Base-by-base conservation (phyloP, 306 rosid genomes). In the Mimosa pudica region DNA sequence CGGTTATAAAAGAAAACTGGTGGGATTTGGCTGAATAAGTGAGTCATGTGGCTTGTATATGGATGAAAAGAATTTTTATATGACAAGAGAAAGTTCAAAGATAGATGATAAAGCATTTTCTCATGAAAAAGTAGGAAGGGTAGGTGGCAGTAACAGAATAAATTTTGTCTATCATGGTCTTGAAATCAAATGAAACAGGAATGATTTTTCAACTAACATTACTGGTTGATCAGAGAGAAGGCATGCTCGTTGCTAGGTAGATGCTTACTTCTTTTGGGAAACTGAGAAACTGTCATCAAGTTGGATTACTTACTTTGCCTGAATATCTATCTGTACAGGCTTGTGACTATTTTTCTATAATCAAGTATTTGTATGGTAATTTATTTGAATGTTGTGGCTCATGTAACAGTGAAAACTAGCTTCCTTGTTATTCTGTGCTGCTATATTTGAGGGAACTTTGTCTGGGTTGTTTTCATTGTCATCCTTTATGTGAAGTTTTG, bases 281-380 rank as follows among this genome's bases (percentile, higher is more conserved):
- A 51, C 17, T 52, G 57, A 44, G 42, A 70, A 38, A 35, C 32
- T 57, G 54, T 46, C 66, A 55, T 77, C 49, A 42, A 77, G 49
- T 81, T 77, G 65, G 42, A 55, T 79, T 77, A 65, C 69, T 77
- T 71, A 46, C 55, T 55, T 80, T 32, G 41, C 51, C 51, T 76
- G 42, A 38, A 81, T 24, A 24, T 24, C 30, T 24, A 58, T 36
- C 20, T 36, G 42, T 13, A 14, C 48, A 33, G 0, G 67, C n/a
- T 67, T 54, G 10, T 17, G 30, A 17, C 30, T 55, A 2, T 10
- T 51, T 73, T 44, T 24, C 32, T 10, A 45, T 36, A 63, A 51
- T 62, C 8, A 32, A 32, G 64, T 14, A 10, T 7, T 33, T 61
- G 6, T 79, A 8, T 17, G 71, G 32, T 73, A 69, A 57, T 35